These are phyloP conservation scores for Nicotiana undulata DNA, from an alignment of 257 asterid species.

Conservation along the genomic window DNA sequence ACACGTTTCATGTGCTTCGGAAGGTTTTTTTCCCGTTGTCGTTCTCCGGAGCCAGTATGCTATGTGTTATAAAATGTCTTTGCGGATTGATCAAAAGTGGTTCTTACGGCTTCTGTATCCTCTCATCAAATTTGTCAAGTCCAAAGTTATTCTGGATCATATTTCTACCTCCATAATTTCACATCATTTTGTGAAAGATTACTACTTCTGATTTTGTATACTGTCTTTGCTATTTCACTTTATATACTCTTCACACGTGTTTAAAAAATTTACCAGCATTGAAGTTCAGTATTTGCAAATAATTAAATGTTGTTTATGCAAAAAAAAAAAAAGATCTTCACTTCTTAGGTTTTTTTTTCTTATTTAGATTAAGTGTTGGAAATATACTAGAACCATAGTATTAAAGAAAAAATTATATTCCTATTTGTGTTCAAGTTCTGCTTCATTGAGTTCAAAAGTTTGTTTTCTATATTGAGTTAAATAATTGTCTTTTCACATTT, in stretches of 20 bases:
- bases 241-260: background rate
- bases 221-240: background rate
- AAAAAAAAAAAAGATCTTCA: too few relatives aligned
- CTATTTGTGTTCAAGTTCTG: too few relatives aligned
- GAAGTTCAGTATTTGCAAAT: too few relatives aligned
- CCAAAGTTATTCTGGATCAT: background rate
- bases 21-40: background rate
- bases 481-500: too few relatives aligned
- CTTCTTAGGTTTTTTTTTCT: too few relatives aligned
- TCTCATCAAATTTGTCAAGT: background rate
- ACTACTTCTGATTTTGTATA: background rate
- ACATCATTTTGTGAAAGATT: background rate
- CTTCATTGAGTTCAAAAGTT: too few relatives aligned
- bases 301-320: background rate
- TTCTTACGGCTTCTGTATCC: background rate
- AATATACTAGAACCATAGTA: too few relatives aligned
- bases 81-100: background rate
- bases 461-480: too few relatives aligned
- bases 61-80: background rate
- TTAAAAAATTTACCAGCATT: too few relatives aligned
- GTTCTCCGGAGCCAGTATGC: background rate
- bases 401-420: too few relatives aligned
- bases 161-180: background rate
- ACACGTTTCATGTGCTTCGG: background rate
- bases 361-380: too few relatives aligned